phyloP scores from a whole-genome alignment of 1,284 basidiomycete genomes.

The Ceratobasidium sp. region DNA sequence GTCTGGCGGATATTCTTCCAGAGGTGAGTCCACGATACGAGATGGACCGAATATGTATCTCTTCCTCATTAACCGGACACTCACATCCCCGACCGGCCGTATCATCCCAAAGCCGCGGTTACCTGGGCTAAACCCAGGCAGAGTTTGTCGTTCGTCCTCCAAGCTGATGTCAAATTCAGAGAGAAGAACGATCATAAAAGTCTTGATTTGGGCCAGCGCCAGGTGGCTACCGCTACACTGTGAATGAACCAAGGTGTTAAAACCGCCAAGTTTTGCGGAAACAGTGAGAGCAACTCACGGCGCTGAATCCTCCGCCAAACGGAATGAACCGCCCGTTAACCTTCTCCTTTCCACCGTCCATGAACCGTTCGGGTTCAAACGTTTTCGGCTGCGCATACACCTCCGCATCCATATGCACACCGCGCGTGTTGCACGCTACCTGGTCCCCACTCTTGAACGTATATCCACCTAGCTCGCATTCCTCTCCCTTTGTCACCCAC shows the following conservation, averaged over 20 bases:
- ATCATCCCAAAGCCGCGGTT: constrained; percentile 42
- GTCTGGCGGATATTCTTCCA: no score
- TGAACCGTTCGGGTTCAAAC: constrained; percentile 42
- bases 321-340: constrained; percentile 34
- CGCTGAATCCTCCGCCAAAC: constrained; percentile 43
- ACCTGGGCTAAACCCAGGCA: constrained; percentile 22
- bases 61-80: constrained; percentile 9
- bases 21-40: no score
- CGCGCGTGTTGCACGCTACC: constrained; percentile 46
- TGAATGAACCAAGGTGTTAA: background rate
- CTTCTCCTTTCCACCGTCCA: constrained; percentile 18
- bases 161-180: constrained; percentile 32
- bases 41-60: background rate
- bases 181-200: constrained; percentile 33
- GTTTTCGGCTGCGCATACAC: constrained; percentile 35
- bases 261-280: background rate
- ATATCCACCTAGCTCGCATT: constrained; percentile 36
- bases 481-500: constrained; percentile 18
- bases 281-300: constrained; percentile 16
- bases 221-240: constrained; percentile 44
- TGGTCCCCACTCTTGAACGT: constrained; percentile 45
- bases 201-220: constrained; percentile 41
- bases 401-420: constrained; percentile 43
- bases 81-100: constrained; percentile 32
- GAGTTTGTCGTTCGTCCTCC: background rate